These are phyloP conservation scores for Stephanodiscus minutulus DNA, from an alignment of 108 stramenopile genomes.

Conservation along the genomic window DNA sequence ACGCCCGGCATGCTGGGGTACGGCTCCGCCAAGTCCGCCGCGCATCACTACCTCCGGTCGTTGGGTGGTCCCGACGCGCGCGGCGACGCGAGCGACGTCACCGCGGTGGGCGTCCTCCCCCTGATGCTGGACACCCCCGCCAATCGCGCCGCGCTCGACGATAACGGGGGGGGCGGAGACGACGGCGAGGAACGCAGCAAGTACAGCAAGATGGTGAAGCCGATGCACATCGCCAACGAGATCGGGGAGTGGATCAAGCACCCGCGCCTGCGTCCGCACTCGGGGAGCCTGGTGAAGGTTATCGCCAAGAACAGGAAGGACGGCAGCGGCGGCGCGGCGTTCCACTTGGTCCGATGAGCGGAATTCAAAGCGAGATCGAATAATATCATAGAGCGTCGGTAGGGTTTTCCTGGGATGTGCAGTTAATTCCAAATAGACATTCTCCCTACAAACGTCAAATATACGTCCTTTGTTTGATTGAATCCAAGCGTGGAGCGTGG, in stretches of 20 bases:
- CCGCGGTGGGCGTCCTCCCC: constrained; percentile 73
- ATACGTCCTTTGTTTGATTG: too few species aligned
- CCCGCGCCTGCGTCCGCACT: constrained; percentile 72
- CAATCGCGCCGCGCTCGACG: constrained; percentile 71
- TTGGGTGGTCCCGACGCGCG: constrained; percentile 55
- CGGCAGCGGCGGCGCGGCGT: constrained; percentile 59
- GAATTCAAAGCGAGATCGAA: neutral
- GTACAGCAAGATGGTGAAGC: constrained; percentile 65
- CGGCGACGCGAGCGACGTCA: constrained; percentile 40
- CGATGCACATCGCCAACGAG: constrained; percentile 74
- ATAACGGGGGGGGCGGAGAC: constrained; percentile 27
- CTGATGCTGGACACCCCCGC: constrained; percentile 77
- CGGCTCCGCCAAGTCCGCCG: constrained; percentile 62
- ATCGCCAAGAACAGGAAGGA: constrained; percentile 52
- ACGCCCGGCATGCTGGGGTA: constrained; percentile 82
- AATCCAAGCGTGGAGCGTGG: too few species aligned
- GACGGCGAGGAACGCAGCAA: constrained; percentile 38
- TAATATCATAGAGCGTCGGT: neutral
- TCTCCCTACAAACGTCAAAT: neutral
- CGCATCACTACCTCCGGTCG: constrained; percentile 73
- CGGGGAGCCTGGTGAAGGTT: constrained; percentile 84
- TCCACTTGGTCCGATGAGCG: constrained; percentile 57
- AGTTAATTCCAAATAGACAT: neutral
- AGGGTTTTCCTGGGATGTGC: neutral
- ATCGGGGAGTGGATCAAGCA: constrained; percentile 73